A percentile compares a stretch with the other conserved stretches of the same genome.
Conservation (phyloP, 1,284 basidiomycete species). For the Apiotrichum sp. region DNA sequence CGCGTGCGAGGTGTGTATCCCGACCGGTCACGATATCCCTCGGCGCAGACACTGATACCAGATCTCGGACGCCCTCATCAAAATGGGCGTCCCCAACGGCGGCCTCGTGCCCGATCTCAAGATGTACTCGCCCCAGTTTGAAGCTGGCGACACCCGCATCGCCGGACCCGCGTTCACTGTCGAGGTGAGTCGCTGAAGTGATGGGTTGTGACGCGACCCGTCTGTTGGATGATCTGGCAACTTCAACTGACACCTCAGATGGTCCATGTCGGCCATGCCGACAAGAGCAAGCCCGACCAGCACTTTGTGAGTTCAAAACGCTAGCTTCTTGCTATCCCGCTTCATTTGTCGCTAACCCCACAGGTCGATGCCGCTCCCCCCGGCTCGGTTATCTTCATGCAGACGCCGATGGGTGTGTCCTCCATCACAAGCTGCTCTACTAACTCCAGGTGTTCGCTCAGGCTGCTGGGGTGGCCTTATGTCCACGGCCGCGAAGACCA, state of each 20-base stretch:
- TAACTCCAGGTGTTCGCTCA: conserved; percentile 24
- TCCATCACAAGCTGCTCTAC: conserved; percentile 16
- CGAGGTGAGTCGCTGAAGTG: conserved; percentile 42
- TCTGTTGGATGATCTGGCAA: too few relatives aligned
- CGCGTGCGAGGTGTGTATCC: conserved; percentile 25
- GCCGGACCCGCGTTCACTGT: conserved; percentile 86
- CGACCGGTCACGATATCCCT: not conserved
- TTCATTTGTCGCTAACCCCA: conserved; percentile 28
- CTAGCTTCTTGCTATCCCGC: conserved; percentile 70
- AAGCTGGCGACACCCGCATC: conserved; percentile 48
- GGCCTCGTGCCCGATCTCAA: conserved; percentile 77
- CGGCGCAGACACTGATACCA: conserved; percentile 36
- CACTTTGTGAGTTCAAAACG: conserved; percentile 58
- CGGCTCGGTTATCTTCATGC: conserved; percentile 67
- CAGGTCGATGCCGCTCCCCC: conserved; percentile 64
- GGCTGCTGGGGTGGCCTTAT: conserved; percentile 49
- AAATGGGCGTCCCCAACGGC: conserved; percentile 67
- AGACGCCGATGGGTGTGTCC: conserved; percentile 63
- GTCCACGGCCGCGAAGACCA: conserved; percentile 47
- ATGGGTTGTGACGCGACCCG: too few relatives aligned
- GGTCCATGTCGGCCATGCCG: conserved; percentile 59
- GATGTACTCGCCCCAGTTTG: conserved; percentile 53
- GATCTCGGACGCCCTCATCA: conserved; percentile 85
- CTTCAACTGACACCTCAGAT: conserved; percentile 49
- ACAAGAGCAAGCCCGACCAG: conserved; percentile 60